A percentile compares a stretch with the other conserved stretches of the same genome.
Conservation (phyloP, 73 alveolate genomes). For the Durusdinium trenchii region DNA sequence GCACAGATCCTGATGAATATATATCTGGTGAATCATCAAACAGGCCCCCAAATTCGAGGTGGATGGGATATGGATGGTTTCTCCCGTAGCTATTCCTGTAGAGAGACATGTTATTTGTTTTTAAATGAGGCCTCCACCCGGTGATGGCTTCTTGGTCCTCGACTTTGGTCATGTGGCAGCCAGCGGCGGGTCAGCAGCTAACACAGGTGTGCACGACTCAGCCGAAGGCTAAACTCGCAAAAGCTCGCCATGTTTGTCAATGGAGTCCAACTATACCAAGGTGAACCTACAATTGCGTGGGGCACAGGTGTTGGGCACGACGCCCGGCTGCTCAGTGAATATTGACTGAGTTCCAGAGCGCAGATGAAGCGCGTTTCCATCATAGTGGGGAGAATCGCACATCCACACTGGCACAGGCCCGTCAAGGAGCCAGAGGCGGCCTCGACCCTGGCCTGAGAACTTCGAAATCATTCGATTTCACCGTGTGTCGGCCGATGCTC, state of each 20-base stretch:
- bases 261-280: not conserved
- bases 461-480: not conserved
- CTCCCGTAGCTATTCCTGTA: no score
- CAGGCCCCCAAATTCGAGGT: no score
- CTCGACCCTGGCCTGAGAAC: not conserved
- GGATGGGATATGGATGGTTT: no score
- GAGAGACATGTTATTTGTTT: no score
- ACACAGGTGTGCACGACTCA: slow-evolving; percentile 6
- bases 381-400: not conserved
- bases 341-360: not conserved
- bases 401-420: not conserved
- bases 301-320: slow-evolving; percentile 64
- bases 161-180: slow-evolving; percentile 94
- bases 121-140: slow-evolving; percentile 21
- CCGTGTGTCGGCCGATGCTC: not conserved
- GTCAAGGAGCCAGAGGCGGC: slow-evolving; percentile 3
- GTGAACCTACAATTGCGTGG: slow-evolving; percentile 81
- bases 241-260: no score
- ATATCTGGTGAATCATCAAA: no score
- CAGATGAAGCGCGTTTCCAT: not conserved
- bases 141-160: slow-evolving; percentile 57
- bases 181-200: slow-evolving; percentile 36
- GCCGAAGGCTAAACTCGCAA: not conserved
- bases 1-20: no score
- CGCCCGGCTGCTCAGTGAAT: slow-evolving; percentile 2